A percentile compares a stretch with the other conserved stretches of the same genome.
Evolutionary conservation across 345 rosid genomes (phyloP).

Genomic region (Psidium friedrichsthalianum): DNA sequence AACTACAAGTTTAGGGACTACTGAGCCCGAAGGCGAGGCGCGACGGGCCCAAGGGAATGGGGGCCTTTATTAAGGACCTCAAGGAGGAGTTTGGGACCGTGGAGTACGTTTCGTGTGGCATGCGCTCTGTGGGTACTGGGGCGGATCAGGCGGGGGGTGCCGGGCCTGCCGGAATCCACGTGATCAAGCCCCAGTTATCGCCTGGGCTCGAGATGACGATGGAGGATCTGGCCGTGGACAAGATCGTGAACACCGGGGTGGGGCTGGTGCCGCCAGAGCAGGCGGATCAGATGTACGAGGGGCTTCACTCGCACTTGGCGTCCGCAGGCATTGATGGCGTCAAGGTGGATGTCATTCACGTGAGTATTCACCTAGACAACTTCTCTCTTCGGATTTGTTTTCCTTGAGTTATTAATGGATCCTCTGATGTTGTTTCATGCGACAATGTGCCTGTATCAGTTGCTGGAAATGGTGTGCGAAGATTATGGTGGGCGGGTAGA

Average conservation of each 20-base stretch:
- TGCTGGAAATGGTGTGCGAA: slow-evolving; percentile 82
- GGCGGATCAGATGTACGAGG: slow-evolving; percentile 64
- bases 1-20: slow-evolving; percentile 80
- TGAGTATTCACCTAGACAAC: slow-evolving; percentile 21
- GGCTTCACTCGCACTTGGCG: slow-evolving; percentile 68
- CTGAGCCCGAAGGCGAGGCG: slow-evolving; percentile 18
- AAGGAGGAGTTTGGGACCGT: slow-evolving; percentile 63
- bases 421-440: background rate
- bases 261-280: slow-evolving; percentile 72
- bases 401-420: background rate
- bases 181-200: slow-evolving; percentile 44
- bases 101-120: slow-evolving; percentile 90
- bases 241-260: slow-evolving; percentile 55
- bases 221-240: slow-evolving; percentile 91
- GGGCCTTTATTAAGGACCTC: slow-evolving; percentile 65
- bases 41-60: slow-evolving; percentile 49
- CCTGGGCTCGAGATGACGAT: slow-evolving; percentile 71
- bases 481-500: slow-evolving; percentile 91
- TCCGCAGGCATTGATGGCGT: slow-evolving; percentile 80
- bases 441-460: slow-evolving; percentile 14
- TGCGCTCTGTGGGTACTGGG: slow-evolving; percentile 95
- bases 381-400: background rate
- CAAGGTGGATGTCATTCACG: slow-evolving; percentile 96
- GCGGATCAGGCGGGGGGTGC: slow-evolving; percentile 65
- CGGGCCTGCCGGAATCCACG: slow-evolving; percentile 40